phyloP scores from a whole-genome alignment of 257 asterid species.

The Schizonepeta tenuifolia region DNA sequence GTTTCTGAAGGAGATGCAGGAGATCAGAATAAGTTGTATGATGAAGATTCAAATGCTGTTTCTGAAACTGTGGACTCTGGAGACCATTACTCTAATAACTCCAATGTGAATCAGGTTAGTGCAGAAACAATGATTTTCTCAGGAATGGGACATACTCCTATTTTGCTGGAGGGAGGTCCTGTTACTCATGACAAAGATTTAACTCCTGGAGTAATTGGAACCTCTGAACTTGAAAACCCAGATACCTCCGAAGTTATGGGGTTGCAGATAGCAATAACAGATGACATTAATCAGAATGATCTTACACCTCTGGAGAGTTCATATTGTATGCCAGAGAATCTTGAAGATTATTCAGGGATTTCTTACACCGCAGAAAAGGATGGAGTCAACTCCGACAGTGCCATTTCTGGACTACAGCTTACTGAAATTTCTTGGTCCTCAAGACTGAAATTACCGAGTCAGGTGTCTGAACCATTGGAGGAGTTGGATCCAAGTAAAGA shows the following conservation, averaged over 20 bases:
- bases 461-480: conserved; percentile 36
- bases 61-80: conserved; percentile 37
- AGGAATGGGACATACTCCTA: conserved; percentile 25
- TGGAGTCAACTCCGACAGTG: conserved; percentile 25
- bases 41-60: conserved; percentile 32
- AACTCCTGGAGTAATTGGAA: conserved; percentile 38
- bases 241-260: conserved; percentile 36
- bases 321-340: conserved; percentile 35
- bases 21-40: conserved; percentile 27
- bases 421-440: conserved; percentile 32
- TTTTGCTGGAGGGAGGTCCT: conserved; percentile 29
- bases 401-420: conserved; percentile 39
- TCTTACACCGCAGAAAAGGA: conserved; percentile 28
- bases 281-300: conserved; percentile 29
- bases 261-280: conserved; percentile 30
- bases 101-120: conserved; percentile 36
- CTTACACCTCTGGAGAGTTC: conserved; percentile 37
- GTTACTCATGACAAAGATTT: conserved; percentile 37
- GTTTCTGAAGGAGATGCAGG: conserved; percentile 30
- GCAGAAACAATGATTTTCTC: conserved; percentile 35
- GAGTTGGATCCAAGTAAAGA: conserved; percentile 37
- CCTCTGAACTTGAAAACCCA: conserved; percentile 34
- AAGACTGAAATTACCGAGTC: conserved; percentile 35
- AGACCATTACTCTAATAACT: conserved; percentile 33
- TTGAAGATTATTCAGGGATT: conserved; percentile 37